Evolutionary conservation across 1,139 yeast species (phyloP), one percentile per base, ranked within the genome.

Genomic region (Arxiozyma slooffiae): DNA sequence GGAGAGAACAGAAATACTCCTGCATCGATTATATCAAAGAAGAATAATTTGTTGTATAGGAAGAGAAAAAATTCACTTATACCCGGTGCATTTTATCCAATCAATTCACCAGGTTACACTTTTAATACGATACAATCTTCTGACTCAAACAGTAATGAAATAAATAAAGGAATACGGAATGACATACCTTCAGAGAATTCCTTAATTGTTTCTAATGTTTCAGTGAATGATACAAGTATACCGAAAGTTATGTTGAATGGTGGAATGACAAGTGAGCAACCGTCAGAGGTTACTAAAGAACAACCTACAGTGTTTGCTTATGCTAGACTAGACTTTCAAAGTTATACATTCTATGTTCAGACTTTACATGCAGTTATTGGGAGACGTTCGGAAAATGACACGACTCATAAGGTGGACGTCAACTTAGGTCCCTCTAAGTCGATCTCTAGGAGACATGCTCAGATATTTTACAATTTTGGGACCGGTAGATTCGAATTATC

Each of bases 291-390:
- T 16, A 47, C 57, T 0, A 60, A 61, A 36, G 68, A 64, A 48
- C 72, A 69, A 50, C 69, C 87, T 7, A 77, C 80, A 53, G 87
- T 92, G 14, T 85, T 90, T 9, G 98, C 98, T 1, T 92, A 92
- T 66, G 98, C 98, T 1, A 76, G 96, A 57, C 71, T 92, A 42
- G 97, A 92, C 66, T 92, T 92, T 67, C 96, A 87, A 54, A 82
- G 88, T 57, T 90, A 84, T 66, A 88, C 96, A 4, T 92, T 94
- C 67, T 92, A 89, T 61, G 96, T 92, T 4, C 98, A 92, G 68
- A 92, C 98, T 1, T 75, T 92, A 60, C 97, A 92, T 66, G 96
- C 92, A 2, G 78, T 92, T 8, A 72, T 92, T 43, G 99, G 99
- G 7, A 76, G 99, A 58, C 78, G 88, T 54, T 85, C 94, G 9